A percentile compares a stretch with the other conserved stretches of the same genome.
phyloP scores from a whole-genome alignment of 257 asterid genomes.

The Nemophila menziesii region DNA sequence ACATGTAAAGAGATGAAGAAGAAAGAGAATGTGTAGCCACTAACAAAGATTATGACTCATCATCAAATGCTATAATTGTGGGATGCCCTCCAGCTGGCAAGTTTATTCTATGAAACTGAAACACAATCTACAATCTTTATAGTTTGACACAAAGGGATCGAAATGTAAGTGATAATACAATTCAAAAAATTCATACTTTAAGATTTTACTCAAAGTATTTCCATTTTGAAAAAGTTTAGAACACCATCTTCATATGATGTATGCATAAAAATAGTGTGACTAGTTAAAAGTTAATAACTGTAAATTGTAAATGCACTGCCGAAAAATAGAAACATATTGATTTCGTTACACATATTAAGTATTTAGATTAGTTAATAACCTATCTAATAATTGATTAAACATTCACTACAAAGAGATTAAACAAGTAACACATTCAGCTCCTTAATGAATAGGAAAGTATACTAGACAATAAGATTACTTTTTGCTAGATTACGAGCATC shows the following conservation, averaged over 20 bases:
- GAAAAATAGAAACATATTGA: background rate
- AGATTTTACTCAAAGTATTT: constrained; percentile 90
- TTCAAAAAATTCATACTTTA: constrained; percentile 59
- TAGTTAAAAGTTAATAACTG: background rate
- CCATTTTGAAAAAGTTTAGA: constrained; percentile 86
- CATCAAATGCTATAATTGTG: constrained; percentile 61
- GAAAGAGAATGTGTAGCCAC: constrained; percentile 68
- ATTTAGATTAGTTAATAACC: background rate
- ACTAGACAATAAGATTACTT: constrained; percentile 26
- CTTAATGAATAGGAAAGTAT: background rate
- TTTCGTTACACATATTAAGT: background rate
- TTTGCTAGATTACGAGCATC: constrained; percentile 79
- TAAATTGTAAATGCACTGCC: background rate
- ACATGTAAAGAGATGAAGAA: constrained; percentile 84
- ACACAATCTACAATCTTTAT: constrained; percentile 5
- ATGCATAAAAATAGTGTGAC: constrained; percentile 5
- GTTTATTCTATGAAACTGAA: constrained; percentile 79
- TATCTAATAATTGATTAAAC: background rate
- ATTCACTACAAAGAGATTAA: too few relatives aligned
- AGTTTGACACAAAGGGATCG: constrained; percentile 8
- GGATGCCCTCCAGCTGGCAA: constrained; percentile 91
- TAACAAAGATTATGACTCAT: constrained; percentile 60
- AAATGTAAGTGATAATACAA: constrained; percentile 5
- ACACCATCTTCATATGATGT: constrained; percentile 89
- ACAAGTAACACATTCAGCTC: too few relatives aligned